These are phyloP conservation scores for Globisporangium echinulatum DNA, from an alignment of 352 stramenopile genomes.

Conservation along the genomic window DNA sequence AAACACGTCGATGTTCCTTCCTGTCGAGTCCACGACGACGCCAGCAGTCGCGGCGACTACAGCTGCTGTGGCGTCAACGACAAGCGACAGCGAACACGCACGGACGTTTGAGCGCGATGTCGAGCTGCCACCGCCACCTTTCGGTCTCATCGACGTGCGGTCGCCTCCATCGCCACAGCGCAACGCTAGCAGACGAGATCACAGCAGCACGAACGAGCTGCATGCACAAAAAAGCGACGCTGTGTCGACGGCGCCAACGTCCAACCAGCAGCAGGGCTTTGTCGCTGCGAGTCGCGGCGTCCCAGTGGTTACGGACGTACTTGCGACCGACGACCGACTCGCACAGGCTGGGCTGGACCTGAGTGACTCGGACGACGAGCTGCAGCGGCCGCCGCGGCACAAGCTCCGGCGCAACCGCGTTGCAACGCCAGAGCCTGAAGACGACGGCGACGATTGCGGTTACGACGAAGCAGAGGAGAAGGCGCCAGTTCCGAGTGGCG, in stretches of 20 bases:
- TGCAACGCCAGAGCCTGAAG: neutral
- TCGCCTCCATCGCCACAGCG: neutral
- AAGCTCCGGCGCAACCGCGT: constrained; percentile 6
- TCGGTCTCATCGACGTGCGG: constrained; percentile 7
- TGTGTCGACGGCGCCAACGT: neutral
- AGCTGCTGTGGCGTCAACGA: no score
- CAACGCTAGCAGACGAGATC: neutral
- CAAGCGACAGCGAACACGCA: neutral
- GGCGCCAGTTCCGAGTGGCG: neutral
- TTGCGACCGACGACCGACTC: constrained; percentile 29
- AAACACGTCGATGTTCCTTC: constrained; percentile 17
- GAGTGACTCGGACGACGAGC: constrained; percentile 46
- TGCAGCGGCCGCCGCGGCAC: constrained; percentile 9
- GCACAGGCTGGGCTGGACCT: constrained; percentile 38
- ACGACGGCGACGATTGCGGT: constrained; percentile 12
- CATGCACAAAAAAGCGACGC: neutral
- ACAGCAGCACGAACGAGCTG: neutral
- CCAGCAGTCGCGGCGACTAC: no score
- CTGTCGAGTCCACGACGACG: neutral
- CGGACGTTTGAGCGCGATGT: no score
- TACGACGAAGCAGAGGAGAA: constrained; percentile 15
- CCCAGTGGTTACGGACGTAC: no score
- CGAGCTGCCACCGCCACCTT: neutral
- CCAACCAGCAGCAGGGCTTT: constrained; percentile 9
- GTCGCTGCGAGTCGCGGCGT: constrained; percentile 3